These are phyloP conservation scores for Brassica carinata DNA, from an alignment of 345 rosid species.

Conservation along the genomic window DNA sequence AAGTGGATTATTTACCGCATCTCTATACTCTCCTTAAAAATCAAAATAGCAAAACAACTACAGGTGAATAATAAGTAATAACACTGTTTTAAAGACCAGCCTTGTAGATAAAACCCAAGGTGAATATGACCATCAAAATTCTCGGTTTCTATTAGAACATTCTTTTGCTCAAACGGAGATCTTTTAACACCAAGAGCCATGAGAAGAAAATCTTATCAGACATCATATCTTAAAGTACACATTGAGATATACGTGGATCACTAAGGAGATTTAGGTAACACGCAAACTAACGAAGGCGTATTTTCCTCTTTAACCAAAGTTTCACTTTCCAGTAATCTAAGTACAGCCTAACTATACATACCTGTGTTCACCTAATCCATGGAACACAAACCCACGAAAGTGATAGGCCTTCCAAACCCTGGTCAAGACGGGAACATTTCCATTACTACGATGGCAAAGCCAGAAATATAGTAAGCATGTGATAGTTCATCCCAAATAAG, in stretches of 20 bases:
- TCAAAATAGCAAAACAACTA: conserved; percentile 10
- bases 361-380: conserved; percentile 94
- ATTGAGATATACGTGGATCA: neutral
- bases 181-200: conserved; percentile 15
- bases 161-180: neutral
- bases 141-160: neutral
- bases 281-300: conserved; percentile 5
- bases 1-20: conserved; percentile 53
- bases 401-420: conserved; percentile 89
- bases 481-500: conserved; percentile 10
- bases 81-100: conserved; percentile 14
- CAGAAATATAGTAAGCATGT: conserved; percentile 7
- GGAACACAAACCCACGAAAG: conserved; percentile 77
- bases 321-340: conserved; percentile 12
- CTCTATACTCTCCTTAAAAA: too few relatives aligned
- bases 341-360: conserved; percentile 21
- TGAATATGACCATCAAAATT: conserved; percentile 20
- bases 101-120: conserved; percentile 2
- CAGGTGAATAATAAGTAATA: conserved; percentile 13
- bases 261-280: neutral
- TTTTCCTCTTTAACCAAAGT: neutral
- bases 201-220: neutral
- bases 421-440: conserved; percentile 30
- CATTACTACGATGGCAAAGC: conserved; percentile 7
- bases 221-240: conserved; percentile 6